Evolutionary conservation across 331 rosid genomes (phyloP), one percentile per base, ranked within the genome.

Genomic region (Erythrophleum ivorense): DNA sequence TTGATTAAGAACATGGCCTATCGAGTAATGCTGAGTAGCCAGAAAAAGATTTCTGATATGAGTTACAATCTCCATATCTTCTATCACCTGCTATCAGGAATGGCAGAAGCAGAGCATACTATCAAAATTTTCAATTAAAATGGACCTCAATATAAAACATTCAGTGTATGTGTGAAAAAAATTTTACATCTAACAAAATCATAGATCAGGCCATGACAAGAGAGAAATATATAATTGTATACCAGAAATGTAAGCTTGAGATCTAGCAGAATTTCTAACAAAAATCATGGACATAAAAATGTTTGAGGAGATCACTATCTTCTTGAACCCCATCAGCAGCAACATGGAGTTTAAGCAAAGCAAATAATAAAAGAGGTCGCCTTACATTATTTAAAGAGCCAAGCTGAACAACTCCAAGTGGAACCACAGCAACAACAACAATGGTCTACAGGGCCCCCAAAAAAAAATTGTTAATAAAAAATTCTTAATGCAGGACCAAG

Each of bases 381-480:
- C 91, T 63, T 86, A 96, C 98, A 73, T 91, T 92, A 82, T 89
- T 86, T 58, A 88, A 81, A 72, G 99, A 96, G 34, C 99, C 99
- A 76, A 96, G 98, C 84, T 94, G 99, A 82, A 96, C 87, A 90
- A 96, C 94, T 36, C 99, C 97, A 77, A 87, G 97, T 8, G 99
- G 95, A 78, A 77, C 89, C 57, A 95, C 92, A 75, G 97, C 84
- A 78, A 89, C 89, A 74, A 92, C 90, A 65, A 84, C 92, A 77
- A 96, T 87, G 60, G 99, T 96, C 98, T 96, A 70, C 85, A 87
- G 38, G 79, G 80, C 19, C 33, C 33, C 24, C 18, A 60, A 87
- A 82, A 68, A 57, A 9, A 36, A 12, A 36, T 38, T 10, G 53
- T 75, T 40, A 76, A 79, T 55, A 76, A 70, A 62, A 67, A 80